These are phyloP conservation scores for Chamaecyparis obtusa DNA, from an alignment of 75 land plant species.

Conservation along the genomic window DNA sequence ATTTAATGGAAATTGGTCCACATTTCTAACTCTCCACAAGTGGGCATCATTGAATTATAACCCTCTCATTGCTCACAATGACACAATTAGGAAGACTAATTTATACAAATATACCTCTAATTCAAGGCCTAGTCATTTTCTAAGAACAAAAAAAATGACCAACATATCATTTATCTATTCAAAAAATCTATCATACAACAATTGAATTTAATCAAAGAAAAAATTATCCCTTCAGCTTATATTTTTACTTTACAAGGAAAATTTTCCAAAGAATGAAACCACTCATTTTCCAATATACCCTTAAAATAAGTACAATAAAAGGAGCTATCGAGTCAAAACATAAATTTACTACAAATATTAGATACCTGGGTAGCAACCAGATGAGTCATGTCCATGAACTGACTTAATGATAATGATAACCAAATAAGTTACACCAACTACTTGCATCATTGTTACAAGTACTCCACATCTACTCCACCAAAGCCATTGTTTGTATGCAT, in stretches of 20 bases:
- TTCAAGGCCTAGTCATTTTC: not conserved
- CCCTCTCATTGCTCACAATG: not conserved
- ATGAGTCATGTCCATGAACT: conserved; percentile 20
- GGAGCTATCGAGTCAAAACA: not conserved
- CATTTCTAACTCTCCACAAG: not conserved
- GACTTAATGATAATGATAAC: conserved; percentile 27
- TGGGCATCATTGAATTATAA: not conserved
- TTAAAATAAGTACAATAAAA: not conserved
- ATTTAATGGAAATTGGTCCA: too few relatives aligned
- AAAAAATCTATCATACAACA: not conserved
- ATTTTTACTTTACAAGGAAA: not conserved
- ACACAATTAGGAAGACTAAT: not conserved
- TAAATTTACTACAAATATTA: not conserved
- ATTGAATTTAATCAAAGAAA: not conserved
- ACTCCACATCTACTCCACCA: conserved; percentile 80
- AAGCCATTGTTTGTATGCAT: conserved; percentile 68
- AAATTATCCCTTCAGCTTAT: not conserved
- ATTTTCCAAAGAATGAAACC: not conserved
- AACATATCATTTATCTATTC: not conserved
- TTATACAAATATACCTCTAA: too few relatives aligned
- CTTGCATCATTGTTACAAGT: conserved; percentile 51
- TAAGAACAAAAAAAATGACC: not conserved
- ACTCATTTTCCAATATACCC: not conserved
- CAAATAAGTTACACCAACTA: conserved; percentile 55
- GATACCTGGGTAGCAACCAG: conserved; percentile 42